These are phyloP conservation scores for Cucurbita argyrosperma DNA, from an alignment of 306 rosid genomes.

Conservation along the genomic window DNA sequence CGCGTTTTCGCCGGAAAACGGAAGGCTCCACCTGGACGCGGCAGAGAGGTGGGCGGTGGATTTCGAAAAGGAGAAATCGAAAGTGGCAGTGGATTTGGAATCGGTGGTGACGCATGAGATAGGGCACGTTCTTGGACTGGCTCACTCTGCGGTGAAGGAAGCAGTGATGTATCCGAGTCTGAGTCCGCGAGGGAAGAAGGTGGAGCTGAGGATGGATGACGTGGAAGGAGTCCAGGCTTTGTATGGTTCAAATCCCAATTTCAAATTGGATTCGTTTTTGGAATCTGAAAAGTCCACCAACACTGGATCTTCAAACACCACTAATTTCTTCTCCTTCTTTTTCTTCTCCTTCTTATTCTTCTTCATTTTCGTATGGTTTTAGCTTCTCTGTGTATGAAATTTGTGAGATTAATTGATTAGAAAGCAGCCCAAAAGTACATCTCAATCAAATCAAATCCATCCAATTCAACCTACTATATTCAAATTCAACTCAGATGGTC, in stretches of 20 bases:
- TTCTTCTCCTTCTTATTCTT: not conserved
- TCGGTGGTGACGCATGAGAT: slow-evolving; percentile 96
- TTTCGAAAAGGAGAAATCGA: slow-evolving; percentile 38
- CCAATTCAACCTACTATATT: too few relatives aligned
- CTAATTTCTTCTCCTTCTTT: not conserved
- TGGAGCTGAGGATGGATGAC: slow-evolving; percentile 66
- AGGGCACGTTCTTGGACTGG: slow-evolving; percentile 84
- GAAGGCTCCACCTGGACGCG: slow-evolving; percentile 76
- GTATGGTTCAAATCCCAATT: slow-evolving; percentile 82
- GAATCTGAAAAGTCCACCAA: slow-evolving; percentile 29
- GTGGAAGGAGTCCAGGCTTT: slow-evolving; percentile 76
- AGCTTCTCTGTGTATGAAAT: not conserved
- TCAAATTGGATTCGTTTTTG: slow-evolving; percentile 33
- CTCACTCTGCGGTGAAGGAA: slow-evolving; percentile 54
- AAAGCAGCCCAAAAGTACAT: too few relatives aligned
- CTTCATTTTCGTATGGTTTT: not conserved
- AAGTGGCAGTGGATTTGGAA: slow-evolving; percentile 78
- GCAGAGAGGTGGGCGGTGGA: slow-evolving; percentile 84
- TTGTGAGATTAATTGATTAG: not conserved
- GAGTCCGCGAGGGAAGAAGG: slow-evolving; percentile 58
- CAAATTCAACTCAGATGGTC: too few relatives aligned
- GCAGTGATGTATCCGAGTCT: slow-evolving; percentile 88
- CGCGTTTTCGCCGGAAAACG: slow-evolving; percentile 84
- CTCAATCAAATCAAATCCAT: too few relatives aligned
- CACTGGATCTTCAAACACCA: not conserved